Evolutionary conservation across 768 basidiomycete species (phyloP).

Genomic region (Lactarius psammicola): DNA sequence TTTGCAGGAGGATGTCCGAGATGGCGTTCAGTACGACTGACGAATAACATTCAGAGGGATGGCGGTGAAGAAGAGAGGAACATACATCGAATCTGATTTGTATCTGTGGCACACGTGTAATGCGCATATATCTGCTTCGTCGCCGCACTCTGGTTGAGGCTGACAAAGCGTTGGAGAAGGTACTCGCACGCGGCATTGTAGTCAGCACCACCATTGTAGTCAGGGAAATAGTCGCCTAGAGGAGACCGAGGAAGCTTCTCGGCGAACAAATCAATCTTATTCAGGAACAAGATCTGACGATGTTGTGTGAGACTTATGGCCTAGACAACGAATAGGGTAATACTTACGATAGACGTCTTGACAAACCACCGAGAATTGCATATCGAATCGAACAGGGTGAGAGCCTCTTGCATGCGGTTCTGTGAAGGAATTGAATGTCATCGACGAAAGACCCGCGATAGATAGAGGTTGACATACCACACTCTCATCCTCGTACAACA

Average conservation of each 20-base stretch:
- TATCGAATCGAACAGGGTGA: conserved; percentile 96
- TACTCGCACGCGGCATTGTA: conserved; percentile 91
- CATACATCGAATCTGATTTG: conserved; percentile 88
- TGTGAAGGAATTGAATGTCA: conserved; percentile 32
- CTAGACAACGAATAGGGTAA: conserved; percentile 7
- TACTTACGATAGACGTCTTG: conserved; percentile 85
- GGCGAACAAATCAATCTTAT: conserved; percentile 95
- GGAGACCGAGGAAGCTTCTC: conserved; percentile 89
- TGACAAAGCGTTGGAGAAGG: conserved; percentile 80
- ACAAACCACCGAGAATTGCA: conserved; percentile 98
- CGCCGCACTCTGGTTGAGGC: conserved; percentile 84
- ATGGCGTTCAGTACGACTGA: conserved; percentile 80
- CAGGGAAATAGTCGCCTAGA: conserved; percentile 87
- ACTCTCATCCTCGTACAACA: conserved; percentile 95
- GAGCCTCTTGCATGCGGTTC: conserved; percentile 97
- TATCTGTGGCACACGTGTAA: conserved; percentile 93
- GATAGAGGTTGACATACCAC: conserved; percentile 56
- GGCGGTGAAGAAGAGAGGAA: background rate
- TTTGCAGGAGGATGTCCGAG: conserved; percentile 83
- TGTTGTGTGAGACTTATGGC: conserved; percentile 15
- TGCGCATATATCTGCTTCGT: conserved; percentile 90
- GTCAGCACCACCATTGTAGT: conserved; percentile 81
- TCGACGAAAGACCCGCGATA: conserved; percentile 3
- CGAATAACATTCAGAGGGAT: conserved; percentile 7
- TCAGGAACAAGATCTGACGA: conserved; percentile 83